Percentiles rank a stretch among this genome's conserved stretches.
Evolutionary conservation across 192 early-diverging fungal genomes (phyloP).

Genomic region (Thamnidium elegans): DNA sequence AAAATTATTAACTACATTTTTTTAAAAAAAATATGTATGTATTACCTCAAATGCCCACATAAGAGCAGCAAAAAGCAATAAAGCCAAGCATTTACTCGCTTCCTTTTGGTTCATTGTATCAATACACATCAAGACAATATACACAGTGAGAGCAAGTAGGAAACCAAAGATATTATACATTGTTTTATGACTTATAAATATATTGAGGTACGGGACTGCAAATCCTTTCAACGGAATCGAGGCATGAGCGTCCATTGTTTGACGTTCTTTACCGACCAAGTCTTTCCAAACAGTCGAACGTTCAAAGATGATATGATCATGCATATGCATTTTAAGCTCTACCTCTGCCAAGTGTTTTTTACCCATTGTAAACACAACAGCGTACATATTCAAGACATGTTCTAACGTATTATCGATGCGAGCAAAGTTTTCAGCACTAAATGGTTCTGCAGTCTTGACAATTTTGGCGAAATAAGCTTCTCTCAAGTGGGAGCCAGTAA

Average conservation of each 20-base stretch:
- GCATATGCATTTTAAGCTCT: constrained; percentile 56
- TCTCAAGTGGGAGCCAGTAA: constrained; percentile 52
- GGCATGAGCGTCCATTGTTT: constrained; percentile 39
- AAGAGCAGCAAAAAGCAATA: constrained; percentile 76
- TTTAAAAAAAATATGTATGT: not conserved
- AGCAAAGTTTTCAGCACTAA: constrained; percentile 42
- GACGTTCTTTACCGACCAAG: constrained; percentile 63
- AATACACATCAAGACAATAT: constrained; percentile 55
- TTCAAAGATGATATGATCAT: constrained; percentile 67
- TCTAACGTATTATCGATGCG: constrained; percentile 41
- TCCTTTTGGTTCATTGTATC: constrained; percentile 65
- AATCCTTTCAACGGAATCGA: not conserved
- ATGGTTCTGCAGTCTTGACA: constrained; percentile 53
- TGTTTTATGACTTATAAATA: constrained; percentile 2
- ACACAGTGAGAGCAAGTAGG: constrained; percentile 49
- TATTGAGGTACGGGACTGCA: not conserved
- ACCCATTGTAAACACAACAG: constrained; percentile 53
- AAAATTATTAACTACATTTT: not conserved
- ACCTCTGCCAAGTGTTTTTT: constrained; percentile 45
- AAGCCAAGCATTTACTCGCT: constrained; percentile 82
- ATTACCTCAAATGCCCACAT: constrained; percentile 82
- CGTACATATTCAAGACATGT: constrained; percentile 52
- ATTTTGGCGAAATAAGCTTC: constrained; percentile 36
- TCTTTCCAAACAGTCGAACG: constrained; percentile 75
- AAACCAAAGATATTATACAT: constrained; percentile 27